Evolutionary conservation across 495 filamentous ascomycete species (phyloP), one percentile per base, ranked within the genome.

Genomic region (Neurospora discreta): DNA sequence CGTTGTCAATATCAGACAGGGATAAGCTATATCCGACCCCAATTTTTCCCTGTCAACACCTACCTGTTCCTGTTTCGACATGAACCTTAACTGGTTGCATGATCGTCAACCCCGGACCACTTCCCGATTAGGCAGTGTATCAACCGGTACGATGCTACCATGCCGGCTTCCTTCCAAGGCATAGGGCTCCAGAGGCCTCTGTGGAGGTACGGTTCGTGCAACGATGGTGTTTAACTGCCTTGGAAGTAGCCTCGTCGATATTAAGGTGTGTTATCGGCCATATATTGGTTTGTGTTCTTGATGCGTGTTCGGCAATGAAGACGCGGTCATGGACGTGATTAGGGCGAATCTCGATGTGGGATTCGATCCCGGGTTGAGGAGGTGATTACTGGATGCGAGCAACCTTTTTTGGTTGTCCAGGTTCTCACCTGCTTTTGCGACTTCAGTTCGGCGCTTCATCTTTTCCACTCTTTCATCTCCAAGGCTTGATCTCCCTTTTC

Each of bases 201-300:
- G 7, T 23, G 7, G 38, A 20, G 69, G 10, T 9, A 13, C 13
- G 30, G 42, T 46, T 46, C 4, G 26, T 36, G 42, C 16, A 70
- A 9, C 39, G 69, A 26, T n/a, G 20, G 11, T n/a, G 30, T 0
- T 58, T 13, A 16, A 15, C 0, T 77, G 65, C 74, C 75, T 78
- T 77, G 77, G 77, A 76, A 77, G 26, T 15, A 40, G 72, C 77
- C 76, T 69, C 70, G 76, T 78, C 75, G 18, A 78, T 78, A 78
- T 38, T 11, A 15, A 42, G 7, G 40, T 9, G 16, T 20, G 38
- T 7, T 39, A 39, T 39, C 38, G 38, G 38, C 8, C 38, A 9
- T 8, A 39, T 46, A 30, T 6, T 36, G 18, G 69, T 16, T 44
- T 16, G 20, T 9, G 68, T 42, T 42, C 30, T 68, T 46, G n/a